Percentiles rank a stretch among this genome's conserved stretches.
Evolutionary conservation across 352 stramenopile genomes (phyloP).

Genomic region (Phytophthora rubi): DNA sequence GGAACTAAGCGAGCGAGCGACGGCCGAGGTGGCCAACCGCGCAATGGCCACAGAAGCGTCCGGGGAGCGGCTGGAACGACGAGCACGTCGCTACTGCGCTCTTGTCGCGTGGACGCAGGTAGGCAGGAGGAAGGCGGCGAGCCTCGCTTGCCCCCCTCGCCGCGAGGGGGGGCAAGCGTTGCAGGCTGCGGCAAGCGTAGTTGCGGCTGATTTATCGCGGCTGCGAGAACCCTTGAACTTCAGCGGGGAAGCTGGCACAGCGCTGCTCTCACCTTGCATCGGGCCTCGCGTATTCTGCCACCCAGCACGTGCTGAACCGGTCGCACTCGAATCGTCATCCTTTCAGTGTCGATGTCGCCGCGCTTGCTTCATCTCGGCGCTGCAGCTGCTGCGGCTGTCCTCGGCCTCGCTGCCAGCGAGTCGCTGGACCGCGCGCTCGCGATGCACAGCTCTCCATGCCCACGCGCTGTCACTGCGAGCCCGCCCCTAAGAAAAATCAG

Average conservation of each 20-base stretch:
- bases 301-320: background rate
- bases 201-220: slow-evolving; percentile 20
- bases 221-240: slow-evolving; percentile 1
- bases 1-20: slow-evolving; percentile 2
- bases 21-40: background rate
- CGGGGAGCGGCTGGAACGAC: background rate
- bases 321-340: background rate
- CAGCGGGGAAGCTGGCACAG: background rate
- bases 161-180: background rate
- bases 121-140: background rate
- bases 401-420: background rate
- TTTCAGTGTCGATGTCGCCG: slow-evolving; percentile 4
- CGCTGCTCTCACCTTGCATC: background rate
- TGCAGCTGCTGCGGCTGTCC: slow-evolving; percentile 25
- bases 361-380: background rate
- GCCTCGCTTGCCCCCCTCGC: too few relatives aligned
- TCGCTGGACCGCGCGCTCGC: background rate
- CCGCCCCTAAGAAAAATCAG: background rate
- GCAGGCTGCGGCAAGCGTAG: background rate
- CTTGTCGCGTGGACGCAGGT: background rate
- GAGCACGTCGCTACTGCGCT: background rate
- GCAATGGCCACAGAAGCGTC: background rate
- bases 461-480: too few relatives aligned
- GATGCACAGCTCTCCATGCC: too few relatives aligned
- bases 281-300: background rate